Base-by-base conservation (phyloP, 139 green algal genomes). In the Pleodorina starrii region DNA sequence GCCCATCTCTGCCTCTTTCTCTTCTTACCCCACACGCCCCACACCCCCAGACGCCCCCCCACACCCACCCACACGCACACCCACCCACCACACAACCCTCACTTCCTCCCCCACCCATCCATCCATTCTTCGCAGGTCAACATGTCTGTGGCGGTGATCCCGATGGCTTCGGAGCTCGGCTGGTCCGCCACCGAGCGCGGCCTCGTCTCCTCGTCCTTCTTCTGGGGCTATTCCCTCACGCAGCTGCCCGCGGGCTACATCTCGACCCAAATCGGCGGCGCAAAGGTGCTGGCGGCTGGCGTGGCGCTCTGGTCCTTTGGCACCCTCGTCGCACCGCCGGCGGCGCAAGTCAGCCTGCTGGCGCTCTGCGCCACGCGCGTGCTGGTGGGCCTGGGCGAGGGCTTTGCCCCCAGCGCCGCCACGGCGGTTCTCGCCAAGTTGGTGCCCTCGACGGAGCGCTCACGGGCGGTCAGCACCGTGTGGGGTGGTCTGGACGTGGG, bases 61-160 rank as follows among this genome's bases (percentile, higher is more conserved):
- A n/a, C n/a, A n/a, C n/a, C n/a, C n/a, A n/a, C n/a, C n/a, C n/a
- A n/a, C n/a, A n/a, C n/a, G n/a, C n/a, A n/a, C n/a, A n/a, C n/a
- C n/a, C n/a, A n/a, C n/a, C n/a, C n/a, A n/a, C n/a, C n/a, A n/a
- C n/a, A n/a, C n/a, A n/a, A n/a, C n/a, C n/a, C n/a, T n/a, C n/a
- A n/a, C n/a, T n/a, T n/a, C n/a, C n/a, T n/a, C n/a, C n/a, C n/a
- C n/a, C n/a, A n/a, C n/a, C n/a, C n/a, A n/a, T n/a, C n/a, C n/a
- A 60, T 60, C 17, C 14, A 60, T 60, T 25, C 17, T 14, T 60
- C n/a, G 57, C 90, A 97, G 95, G 97, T 99, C 40, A 99, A 99
- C 93, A 99, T 99, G 96, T 98, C 94, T 27, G 97, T 99, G 29
- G 98, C 98, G 10, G 96, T 99, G 40, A 99, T 99, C 85, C 98